Percentiles rank a stretch among this genome's conserved stretches.
Evolutionary conservation across 371 early-diverging fungal genomes (phyloP).

Genomic region (Apophysomyces elegans): DNA sequence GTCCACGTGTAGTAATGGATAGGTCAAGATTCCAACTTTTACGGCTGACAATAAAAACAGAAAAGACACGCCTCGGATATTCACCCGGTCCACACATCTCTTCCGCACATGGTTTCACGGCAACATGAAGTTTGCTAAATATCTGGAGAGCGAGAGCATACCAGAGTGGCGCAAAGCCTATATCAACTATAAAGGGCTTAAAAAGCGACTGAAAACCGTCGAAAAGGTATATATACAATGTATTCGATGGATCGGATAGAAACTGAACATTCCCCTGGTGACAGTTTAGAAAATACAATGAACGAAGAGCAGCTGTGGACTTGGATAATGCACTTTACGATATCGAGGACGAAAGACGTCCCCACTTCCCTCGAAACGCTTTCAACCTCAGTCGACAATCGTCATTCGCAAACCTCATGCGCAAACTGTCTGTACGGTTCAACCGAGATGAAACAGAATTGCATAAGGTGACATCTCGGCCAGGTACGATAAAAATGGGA

Average conservation of each 20-base stretch:
- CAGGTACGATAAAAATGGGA: slow-evolving; percentile 21
- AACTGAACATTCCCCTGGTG: slow-evolving; percentile 7
- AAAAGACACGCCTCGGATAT: slow-evolving; percentile 10
- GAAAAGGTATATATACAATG: slow-evolving; percentile 39
- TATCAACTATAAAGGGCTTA: slow-evolving; percentile 73
- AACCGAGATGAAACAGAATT: slow-evolving; percentile 26
- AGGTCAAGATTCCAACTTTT: slow-evolving; percentile 15
- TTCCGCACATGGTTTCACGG: background rate
- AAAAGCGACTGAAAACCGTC: slow-evolving; percentile 67
- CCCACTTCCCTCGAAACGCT: slow-evolving; percentile 10
- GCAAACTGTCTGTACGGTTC: slow-evolving; percentile 27
- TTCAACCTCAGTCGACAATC: slow-evolving; percentile 18
- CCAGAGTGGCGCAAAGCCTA: slow-evolving; percentile 88
- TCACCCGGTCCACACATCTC: slow-evolving; percentile 8
- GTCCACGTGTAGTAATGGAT: slow-evolving; percentile 21
- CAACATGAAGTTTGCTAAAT: slow-evolving; percentile 83
- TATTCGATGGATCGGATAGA: background rate
- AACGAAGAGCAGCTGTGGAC: slow-evolving; percentile 31
- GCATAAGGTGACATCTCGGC: slow-evolving; percentile 21
- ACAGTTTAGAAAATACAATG: slow-evolving; percentile 28
- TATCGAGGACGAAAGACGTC: slow-evolving; percentile 20
- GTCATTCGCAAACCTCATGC: slow-evolving; percentile 27
- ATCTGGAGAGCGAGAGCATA: slow-evolving; percentile 73
- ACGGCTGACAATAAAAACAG: slow-evolving; percentile 16
- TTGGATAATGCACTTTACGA: slow-evolving; percentile 27